phyloP scores from a whole-genome alignment of 371 early-diverging fungal genomes.

The Apophysomyces trapeziformis region DNA sequence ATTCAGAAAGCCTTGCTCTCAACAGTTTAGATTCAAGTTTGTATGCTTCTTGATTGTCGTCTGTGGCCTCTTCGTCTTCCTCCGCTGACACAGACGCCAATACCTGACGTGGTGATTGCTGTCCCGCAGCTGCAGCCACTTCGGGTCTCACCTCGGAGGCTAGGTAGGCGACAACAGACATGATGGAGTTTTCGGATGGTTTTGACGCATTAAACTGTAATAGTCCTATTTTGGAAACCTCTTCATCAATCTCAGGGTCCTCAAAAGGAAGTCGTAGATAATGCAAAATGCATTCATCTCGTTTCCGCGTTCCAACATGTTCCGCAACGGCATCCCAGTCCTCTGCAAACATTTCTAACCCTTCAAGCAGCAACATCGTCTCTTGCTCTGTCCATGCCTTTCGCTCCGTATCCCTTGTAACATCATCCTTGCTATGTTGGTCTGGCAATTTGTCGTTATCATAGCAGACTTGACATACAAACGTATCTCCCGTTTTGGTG shows the following conservation, averaged over 20 bases:
- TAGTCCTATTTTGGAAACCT: slow-evolving; percentile 48
- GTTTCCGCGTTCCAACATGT: slow-evolving; percentile 47
- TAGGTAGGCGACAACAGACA: slow-evolving; percentile 94
- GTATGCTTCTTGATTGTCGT: background rate
- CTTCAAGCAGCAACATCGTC: slow-evolving; percentile 34
- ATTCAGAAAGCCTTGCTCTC: slow-evolving; percentile 76
- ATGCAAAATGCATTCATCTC: slow-evolving; percentile 50
- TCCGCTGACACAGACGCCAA: background rate
- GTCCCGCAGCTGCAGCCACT: slow-evolving; percentile 87
- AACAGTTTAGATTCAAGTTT: slow-evolving; percentile 62
- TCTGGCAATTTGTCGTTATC: slow-evolving; percentile 87
- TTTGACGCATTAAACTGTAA: slow-evolving; percentile 49
- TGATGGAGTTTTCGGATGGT: slow-evolving; percentile 91
- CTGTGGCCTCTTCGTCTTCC: background rate
- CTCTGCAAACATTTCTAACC: slow-evolving; percentile 31
- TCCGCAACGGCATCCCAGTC: slow-evolving; percentile 48
- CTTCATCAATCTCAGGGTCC: slow-evolving; percentile 73
- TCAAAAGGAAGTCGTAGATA: slow-evolving; percentile 41
- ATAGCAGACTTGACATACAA: slow-evolving; percentile 80
- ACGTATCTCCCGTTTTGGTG: slow-evolving; percentile 60
- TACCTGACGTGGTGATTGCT: slow-evolving; percentile 3
- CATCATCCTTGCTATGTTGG: slow-evolving; percentile 76
- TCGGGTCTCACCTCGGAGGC: slow-evolving; percentile 90
- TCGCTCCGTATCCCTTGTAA: slow-evolving; percentile 46
- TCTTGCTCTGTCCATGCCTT: slow-evolving; percentile 48